Evolutionary conservation across 345 rosid species (phyloP).

Genomic region (Physaria fendleri): DNA sequence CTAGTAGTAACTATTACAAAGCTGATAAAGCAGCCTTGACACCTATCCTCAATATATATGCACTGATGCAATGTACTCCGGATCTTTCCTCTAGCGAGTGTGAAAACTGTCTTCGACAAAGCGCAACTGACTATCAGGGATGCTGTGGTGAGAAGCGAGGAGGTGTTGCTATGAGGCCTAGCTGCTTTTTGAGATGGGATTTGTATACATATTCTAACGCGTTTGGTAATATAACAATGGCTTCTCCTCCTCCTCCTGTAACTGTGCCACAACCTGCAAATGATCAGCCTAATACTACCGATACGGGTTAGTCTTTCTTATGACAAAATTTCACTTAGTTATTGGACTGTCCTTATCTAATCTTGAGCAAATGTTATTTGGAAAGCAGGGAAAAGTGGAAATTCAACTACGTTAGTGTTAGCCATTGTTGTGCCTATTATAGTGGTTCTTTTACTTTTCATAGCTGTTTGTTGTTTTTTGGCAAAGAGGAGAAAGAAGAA

Average conservation of each 20-base stretch:
- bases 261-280: too few relatives aligned
- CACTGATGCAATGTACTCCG: constrained; percentile 12
- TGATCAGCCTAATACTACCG: too few relatives aligned
- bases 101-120: neutral
- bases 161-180: neutral
- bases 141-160: constrained; percentile 12
- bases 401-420: constrained; percentile 7
- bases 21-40: too few relatives aligned
- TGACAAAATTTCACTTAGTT: neutral
- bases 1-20: too few relatives aligned
- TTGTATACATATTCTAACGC: too few relatives aligned
- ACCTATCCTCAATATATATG: too few relatives aligned
- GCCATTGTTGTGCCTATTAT: constrained; percentile 31
- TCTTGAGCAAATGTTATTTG: neutral
- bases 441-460: constrained; percentile 20
- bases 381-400: constrained; percentile 27
- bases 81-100: constrained; percentile 9
- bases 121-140: neutral
- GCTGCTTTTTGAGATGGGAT: too few relatives aligned
- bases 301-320: too few relatives aligned
- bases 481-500: constrained; percentile 29
- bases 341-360: neutral
- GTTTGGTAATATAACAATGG: too few relatives aligned
- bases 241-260: too few relatives aligned
- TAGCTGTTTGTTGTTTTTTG: constrained; percentile 27